Base-by-base conservation (phyloP, 768 basidiomycete genomes). In the Rhodotorula kratochvilovae region DNA sequence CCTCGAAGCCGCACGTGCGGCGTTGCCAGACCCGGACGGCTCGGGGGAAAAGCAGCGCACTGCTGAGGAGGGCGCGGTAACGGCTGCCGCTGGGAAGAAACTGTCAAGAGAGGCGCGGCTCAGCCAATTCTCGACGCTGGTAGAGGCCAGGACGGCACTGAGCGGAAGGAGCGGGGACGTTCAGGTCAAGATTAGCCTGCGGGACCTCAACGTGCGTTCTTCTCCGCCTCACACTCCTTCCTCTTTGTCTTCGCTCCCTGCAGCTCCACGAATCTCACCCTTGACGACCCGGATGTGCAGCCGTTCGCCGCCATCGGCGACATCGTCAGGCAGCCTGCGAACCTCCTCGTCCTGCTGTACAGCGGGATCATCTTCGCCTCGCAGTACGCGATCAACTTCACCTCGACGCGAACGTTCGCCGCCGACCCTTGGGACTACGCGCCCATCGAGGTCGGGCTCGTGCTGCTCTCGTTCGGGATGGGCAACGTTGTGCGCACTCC, bases 391-490 rank as follows among this genome's bases (percentile, higher is more conserved):
- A 83, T 93, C 48, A 81, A 85, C 5, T 94, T 91, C 78, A 90
- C 90, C 0, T 86, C 86, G 25, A 84, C 90, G 13, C 84, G 89
- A 68, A 91, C 89, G 2, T 83, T 94, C 21, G 80, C 81, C 13
- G 84, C 82, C 13, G 78, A 80, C 36, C 80, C 83, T 3, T 94
- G 94, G 76, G 77, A 83, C 39, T 92, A 88, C 79, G 82, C 85
- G 58, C 82, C 92, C 0, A 81, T 93, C 10, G 82, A 86, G 55
- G 86, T 89, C 59, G 92, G 92, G 7, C 79, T 92, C 36, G 86
- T 91, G 17, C 85, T 92, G 11, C 84, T 96, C 16, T 81, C 88
- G 0, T 89, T 87, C 74, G 92, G 92, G 58, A 71, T 85, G 25
- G 89, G 89, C 87, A 67, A 48, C 83, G 54, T 62, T 15, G 58